A percentile compares a stretch with the other conserved stretches of the same genome.
These are phyloP conservation scores for Cyclotella baltica DNA, from an alignment of 108 stramenopile genomes.

Conservation along the genomic window DNA sequence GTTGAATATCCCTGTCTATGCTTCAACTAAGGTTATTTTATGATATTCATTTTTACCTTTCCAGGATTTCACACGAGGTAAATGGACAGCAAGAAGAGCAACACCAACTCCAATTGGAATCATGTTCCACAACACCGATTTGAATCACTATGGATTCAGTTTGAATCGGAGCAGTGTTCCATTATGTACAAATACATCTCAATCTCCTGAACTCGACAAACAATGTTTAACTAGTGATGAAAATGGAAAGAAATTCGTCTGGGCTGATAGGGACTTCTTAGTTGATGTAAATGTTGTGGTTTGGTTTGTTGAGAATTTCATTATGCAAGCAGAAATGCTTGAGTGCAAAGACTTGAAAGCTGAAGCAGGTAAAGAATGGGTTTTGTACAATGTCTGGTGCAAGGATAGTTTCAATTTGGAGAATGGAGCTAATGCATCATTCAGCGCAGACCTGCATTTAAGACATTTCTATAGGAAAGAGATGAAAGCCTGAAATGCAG, in stretches of 20 bases:
- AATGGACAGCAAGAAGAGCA: conserved; percentile 29
- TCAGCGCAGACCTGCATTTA: not conserved
- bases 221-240: conserved; percentile 7
- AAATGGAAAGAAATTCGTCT: not conserved
- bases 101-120: conserved; percentile 52
- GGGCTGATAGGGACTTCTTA: conserved; percentile 21
- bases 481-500: not conserved
- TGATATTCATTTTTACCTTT: conserved; percentile 26
- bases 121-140: conserved; percentile 50
- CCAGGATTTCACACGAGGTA: conserved; percentile 2
- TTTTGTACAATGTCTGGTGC: conserved; percentile 28
- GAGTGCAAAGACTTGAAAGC: not conserved
- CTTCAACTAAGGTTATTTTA: not conserved
- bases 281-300: conserved; percentile 17
- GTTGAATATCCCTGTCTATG: conserved; percentile 20
- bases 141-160: conserved; percentile 43
- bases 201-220: conserved; percentile 15
- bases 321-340: conserved; percentile 5
- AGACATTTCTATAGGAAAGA: conserved; percentile 4
- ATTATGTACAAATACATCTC: not conserved
- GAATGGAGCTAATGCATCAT: not conserved
- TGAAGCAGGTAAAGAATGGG: conserved; percentile 3
- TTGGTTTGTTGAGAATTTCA: conserved; percentile 3
- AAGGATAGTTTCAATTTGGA: not conserved
- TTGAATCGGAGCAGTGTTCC: conserved; percentile 20